Percentiles rank a stretch among this genome's conserved stretches.
Conservation (phyloP, 2,329 filamentous ascomycete genomes). For the Sarocladium oryzae region DNA sequence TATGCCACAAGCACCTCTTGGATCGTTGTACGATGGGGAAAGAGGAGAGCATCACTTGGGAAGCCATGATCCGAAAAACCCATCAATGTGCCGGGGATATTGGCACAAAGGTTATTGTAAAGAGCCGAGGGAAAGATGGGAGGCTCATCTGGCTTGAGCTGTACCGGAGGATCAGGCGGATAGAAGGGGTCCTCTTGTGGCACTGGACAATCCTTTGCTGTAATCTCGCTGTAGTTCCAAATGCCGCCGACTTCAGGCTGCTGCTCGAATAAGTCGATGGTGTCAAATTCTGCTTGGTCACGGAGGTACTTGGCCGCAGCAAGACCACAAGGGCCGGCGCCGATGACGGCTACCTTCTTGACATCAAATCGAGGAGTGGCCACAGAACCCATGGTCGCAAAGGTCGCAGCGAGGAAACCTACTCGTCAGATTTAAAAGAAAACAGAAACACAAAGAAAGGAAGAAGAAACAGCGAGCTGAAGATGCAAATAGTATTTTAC, state of each 20-base stretch:
- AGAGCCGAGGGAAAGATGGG: slow-evolving; percentile 74
- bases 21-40: slow-evolving; percentile 66
- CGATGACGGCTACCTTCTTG: slow-evolving; percentile 67
- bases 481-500: neutral
- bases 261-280: slow-evolving; percentile 77
- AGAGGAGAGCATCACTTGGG: slow-evolving; percentile 57
- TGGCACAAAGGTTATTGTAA: slow-evolving; percentile 78
- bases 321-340: slow-evolving; percentile 74
- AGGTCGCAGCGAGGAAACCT: neutral
- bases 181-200: slow-evolving; percentile 64
- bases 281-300: slow-evolving; percentile 60
- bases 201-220: slow-evolving; percentile 42
- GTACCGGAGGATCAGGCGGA: slow-evolving; percentile 57
- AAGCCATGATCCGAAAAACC: slow-evolving; percentile 66
- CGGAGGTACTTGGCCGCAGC: slow-evolving; percentile 73
- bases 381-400: slow-evolving; percentile 24
- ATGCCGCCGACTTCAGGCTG: slow-evolving; percentile 70
- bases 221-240: slow-evolving; percentile 68
- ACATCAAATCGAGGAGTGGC: slow-evolving; percentile 37
- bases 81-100: slow-evolving; percentile 81
- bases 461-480: too few relatives aligned
- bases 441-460: too few relatives aligned
- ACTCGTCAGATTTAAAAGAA: too few relatives aligned
- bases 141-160: slow-evolving; percentile 22
- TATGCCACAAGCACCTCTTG: slow-evolving; percentile 69